These are phyloP conservation scores for Anethum foeniculum DNA, from an alignment of 140 eudicot species.

Conservation along the genomic window DNA sequence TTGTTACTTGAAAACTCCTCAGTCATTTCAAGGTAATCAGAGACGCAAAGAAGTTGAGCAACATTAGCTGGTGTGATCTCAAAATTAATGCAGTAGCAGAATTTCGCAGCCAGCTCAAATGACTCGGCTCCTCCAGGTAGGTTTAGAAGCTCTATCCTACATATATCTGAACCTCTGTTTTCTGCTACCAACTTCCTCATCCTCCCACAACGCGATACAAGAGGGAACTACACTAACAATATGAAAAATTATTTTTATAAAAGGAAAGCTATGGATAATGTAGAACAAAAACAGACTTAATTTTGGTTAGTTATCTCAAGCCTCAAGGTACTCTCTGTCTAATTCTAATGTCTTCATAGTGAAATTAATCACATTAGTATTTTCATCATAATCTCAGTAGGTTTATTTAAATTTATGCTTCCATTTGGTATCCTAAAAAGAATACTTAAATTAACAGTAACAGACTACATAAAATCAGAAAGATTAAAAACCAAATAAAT, in stretches of 20 bases:
- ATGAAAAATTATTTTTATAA: background rate
- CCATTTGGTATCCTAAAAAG: background rate
- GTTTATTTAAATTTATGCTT: background rate
- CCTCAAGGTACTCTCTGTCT: background rate
- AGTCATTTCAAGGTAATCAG: conserved; percentile 90
- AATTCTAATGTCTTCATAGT: background rate
- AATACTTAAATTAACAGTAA: background rate
- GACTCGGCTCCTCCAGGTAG: conserved; percentile 83
- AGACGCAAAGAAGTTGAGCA: conserved; percentile 72
- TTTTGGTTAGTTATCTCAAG: background rate
- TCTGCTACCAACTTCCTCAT: conserved; percentile 77
- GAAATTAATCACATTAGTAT: background rate
- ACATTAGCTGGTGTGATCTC: conserved; percentile 85
- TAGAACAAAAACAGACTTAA: background rate
- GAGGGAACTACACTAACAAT: conserved; percentile 65
- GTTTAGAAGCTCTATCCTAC: conserved; percentile 60
- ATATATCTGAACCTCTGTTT: conserved; percentile 48
- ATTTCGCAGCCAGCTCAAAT: conserved; percentile 91
- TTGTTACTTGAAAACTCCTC: conserved; percentile 74
- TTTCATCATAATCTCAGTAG: background rate
- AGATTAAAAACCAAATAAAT: background rate
- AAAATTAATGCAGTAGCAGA: conserved; percentile 81
- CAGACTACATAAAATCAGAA: background rate
- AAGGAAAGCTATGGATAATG: background rate
- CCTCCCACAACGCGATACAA: conserved; percentile 83